These are phyloP conservation scores for Jaenimonas drosophilae DNA, from an alignment of 208 protist genomes.

Conservation along the genomic window DNA sequence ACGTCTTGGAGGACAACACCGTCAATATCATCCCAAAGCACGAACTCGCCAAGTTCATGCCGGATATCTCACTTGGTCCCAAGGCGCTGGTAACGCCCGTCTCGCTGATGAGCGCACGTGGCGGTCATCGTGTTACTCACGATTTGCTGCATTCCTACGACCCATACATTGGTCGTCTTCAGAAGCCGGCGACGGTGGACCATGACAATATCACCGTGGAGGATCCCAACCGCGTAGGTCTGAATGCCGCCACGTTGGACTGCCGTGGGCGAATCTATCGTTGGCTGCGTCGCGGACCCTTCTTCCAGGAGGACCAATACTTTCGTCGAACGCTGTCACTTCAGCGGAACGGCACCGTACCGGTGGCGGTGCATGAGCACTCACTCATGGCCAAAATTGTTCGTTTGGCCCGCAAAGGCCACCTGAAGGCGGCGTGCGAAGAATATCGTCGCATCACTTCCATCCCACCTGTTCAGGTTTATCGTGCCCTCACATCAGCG, in stretches of 20 bases:
- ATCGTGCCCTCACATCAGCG: constrained; percentile 74
- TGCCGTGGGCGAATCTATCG: constrained; percentile 83
- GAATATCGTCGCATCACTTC: constrained; percentile 79
- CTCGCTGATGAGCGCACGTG: constrained; percentile 81
- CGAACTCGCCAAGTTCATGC: constrained; percentile 88
- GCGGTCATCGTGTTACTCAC: constrained; percentile 86
- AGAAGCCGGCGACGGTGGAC: constrained; percentile 70
- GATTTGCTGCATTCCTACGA: constrained; percentile 88
- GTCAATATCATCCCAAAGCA: constrained; percentile 80
- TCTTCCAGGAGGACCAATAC: constrained; percentile 87
- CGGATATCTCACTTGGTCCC: constrained; percentile 74
- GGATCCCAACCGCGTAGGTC: constrained; percentile 78
- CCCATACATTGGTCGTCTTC: constrained; percentile 64
- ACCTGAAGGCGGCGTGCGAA: constrained; percentile 83
- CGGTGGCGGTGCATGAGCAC: constrained; percentile 49
- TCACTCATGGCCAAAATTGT: constrained; percentile 77
- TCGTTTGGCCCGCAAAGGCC: constrained; percentile 48
- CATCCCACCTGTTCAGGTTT: constrained; percentile 82
- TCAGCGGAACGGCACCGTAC: constrained; percentile 29
- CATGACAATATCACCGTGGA: constrained; percentile 81
- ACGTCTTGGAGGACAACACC: constrained; percentile 71
- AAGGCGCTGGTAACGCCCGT: constrained; percentile 86
- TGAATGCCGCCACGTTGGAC: constrained; percentile 84
- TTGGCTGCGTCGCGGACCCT: constrained; percentile 81
- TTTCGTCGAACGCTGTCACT: constrained; percentile 64